phyloP scores from a whole-genome alignment of 2,329 filamentous ascomycete species.

The Teratosphaeriaceae sp. region DNA sequence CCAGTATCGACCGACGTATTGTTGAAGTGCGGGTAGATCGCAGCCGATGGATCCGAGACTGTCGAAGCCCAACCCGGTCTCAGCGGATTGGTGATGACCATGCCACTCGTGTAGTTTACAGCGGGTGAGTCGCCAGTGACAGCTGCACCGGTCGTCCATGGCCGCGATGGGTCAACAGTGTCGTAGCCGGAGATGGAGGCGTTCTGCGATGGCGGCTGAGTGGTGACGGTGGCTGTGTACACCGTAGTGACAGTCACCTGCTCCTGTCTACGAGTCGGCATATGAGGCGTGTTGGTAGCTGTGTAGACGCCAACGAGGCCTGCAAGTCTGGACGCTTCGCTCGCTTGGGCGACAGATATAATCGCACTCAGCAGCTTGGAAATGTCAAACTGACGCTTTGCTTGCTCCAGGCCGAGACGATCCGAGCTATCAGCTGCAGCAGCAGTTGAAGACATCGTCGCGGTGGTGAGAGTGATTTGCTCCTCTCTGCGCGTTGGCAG shows the following conservation, averaged over 20 bases:
- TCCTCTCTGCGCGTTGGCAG: too few relatives aligned
- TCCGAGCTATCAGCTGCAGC: too few relatives aligned
- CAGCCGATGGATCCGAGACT: background rate
- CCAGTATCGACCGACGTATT: constrained; percentile 1
- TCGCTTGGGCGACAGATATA: too few relatives aligned
- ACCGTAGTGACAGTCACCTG: background rate
- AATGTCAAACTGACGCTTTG: too few relatives aligned
- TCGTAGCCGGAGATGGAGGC: background rate
- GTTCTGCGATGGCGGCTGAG: background rate
- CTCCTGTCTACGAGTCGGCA: background rate
- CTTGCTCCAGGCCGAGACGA: too few relatives aligned
- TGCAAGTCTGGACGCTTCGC: too few relatives aligned
- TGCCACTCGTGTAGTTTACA: background rate
- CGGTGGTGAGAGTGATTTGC: too few relatives aligned
- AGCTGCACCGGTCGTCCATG: background rate
- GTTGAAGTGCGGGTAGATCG: constrained; percentile 5
- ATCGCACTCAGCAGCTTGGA: too few relatives aligned
- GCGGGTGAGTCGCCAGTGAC: background rate
- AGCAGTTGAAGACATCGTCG: too few relatives aligned
- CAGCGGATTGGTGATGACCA: constrained; percentile 1
- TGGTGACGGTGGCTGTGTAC: background rate
- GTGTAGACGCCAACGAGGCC: too few relatives aligned
- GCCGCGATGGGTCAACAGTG: background rate
- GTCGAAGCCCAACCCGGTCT: background rate
- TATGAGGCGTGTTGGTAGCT: too few relatives aligned